Evolutionary conservation across 2,329 filamentous ascomycete genomes (phyloP).

Genomic region (Cladosporium oxysporum): DNA sequence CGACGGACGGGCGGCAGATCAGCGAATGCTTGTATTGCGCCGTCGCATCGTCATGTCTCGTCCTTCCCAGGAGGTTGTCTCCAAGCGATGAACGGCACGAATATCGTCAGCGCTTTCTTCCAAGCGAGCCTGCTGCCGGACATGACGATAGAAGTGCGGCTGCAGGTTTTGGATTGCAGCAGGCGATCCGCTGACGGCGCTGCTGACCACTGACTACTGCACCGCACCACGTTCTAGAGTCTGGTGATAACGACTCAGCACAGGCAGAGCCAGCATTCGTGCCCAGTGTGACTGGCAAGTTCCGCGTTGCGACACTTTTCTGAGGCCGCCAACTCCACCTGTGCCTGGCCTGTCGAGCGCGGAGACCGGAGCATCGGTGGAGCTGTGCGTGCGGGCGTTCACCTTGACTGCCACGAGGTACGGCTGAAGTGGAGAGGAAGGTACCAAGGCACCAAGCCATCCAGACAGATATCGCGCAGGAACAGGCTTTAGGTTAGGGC

Average conservation of each 20-base stretch:
- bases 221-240: conserved; percentile 3
- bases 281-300: conserved; percentile 11
- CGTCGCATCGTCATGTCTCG: conserved; percentile 13
- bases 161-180: not conserved
- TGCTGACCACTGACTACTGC: conserved; percentile 10
- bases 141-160: not conserved
- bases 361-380: conserved; percentile 8
- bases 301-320: conserved; percentile 3
- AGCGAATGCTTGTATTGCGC: conserved; percentile 16
- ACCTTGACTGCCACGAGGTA: conserved; percentile 10
- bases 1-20: conserved; percentile 17
- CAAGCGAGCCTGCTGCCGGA: conserved; percentile 2
- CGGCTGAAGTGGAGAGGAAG: conserved; percentile 4
- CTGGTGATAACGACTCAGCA: not conserved
- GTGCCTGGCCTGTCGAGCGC: not conserved
- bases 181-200: conserved; percentile 1
- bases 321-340: conserved; percentile 10
- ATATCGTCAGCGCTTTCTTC: conserved; percentile 1
- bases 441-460: not conserved
- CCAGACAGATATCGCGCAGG: not conserved
- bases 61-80: not conserved
- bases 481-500: conserved; percentile 7
- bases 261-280: conserved; percentile 3
- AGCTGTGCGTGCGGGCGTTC: conserved; percentile 3
- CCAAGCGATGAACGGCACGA: conserved; percentile 1